Base-by-base conservation (phyloP, 1,284 basidiomycete genomes). In the Exsudoporus floridanus region DNA sequence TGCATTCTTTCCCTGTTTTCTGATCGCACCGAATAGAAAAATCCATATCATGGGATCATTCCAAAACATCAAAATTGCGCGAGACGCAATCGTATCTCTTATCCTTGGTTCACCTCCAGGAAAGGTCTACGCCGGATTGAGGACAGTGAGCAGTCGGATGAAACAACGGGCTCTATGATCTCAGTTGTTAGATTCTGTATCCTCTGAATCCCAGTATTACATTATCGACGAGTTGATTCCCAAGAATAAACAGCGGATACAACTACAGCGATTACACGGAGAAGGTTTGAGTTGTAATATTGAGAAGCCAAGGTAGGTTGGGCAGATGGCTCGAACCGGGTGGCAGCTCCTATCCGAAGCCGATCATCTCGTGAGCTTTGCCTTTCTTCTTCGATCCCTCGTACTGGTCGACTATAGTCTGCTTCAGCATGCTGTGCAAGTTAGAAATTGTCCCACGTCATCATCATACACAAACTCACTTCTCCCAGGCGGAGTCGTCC, bases 91-190 rank as follows among this genome's bases (percentile, higher is more conserved):
- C 58, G 95, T 98, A 25, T 94, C 91, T 21, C 83, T 96, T 39
- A 98, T 98, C 63, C 80, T 98, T 36, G 95, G 95, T 50, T 94
- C 92, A 14, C 95, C 95, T 1, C 95, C 96, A 37, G 95, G 95
- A 52, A 98, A 98, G 69, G 95, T 98, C 1, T 98, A 98, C 64
- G 90, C 92, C 16, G 88, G 92, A 42, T 73, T 96, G 58, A 82
- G 93, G 68, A 94, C 92, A 12, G 91, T 98, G 49, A 92, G 92
- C 66, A 91, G 90, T 60, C 81, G 94, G 56, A 92, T 97, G 90
- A 89, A 90, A 67, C 94, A 97, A 76, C 80, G 95, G 52, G 88
- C 88, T 13, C 55, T 91, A 47, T 91, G 60, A 59, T 49, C 23
- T 53, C 42, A 28, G 45, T 41, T 31, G 10, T 45, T 56, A 43